Conservation (phyloP, 2,329 filamentous ascomycete species). For the Paradendryphiella salina region DNA sequence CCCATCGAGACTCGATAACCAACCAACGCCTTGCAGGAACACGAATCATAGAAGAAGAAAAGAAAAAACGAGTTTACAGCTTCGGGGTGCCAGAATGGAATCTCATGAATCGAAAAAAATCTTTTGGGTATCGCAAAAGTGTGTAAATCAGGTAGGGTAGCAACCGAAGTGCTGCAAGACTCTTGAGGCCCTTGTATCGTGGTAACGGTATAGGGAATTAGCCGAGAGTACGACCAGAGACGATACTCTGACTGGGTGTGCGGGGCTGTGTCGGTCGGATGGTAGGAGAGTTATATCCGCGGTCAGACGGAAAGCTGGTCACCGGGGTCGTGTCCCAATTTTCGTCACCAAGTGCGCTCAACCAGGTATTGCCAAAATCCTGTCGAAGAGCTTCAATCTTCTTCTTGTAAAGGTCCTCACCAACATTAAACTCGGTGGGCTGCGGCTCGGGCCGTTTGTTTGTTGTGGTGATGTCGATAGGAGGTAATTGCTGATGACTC, state of each 20-base stretch:
- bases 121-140: conserved; percentile 46
- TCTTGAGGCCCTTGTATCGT: not conserved
- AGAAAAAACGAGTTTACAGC: conserved; percentile 8
- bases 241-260: conserved; percentile 47
- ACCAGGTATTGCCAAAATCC: conserved; percentile 84
- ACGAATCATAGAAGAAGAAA: conserved; percentile 9
- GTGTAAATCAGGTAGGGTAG: conserved; percentile 22
- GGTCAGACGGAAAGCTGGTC: conserved; percentile 38
- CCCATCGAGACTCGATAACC: conserved; percentile 19
- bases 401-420: conserved; percentile 79
- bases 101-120: conserved; percentile 25
- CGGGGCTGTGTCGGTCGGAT: conserved; percentile 39
- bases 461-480: conserved; percentile 36
- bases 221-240: conserved; percentile 46
- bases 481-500: conserved; percentile 36
- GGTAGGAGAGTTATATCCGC: conserved; percentile 37
- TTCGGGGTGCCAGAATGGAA: conserved; percentile 6
- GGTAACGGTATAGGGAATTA: conserved; percentile 8
- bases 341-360: conserved; percentile 83
- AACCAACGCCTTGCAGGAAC: conserved; percentile 42
- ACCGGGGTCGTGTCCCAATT: conserved; percentile 52
- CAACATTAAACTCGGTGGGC: conserved; percentile 62
- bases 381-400: conserved; percentile 85
- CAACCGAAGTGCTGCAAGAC: not conserved
- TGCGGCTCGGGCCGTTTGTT: conserved; percentile 21